Evolutionary conservation across 225 moss, liverwort and hornwort genomes (phyloP).

Genomic region (Rhytidiadelphus loreus): DNA sequence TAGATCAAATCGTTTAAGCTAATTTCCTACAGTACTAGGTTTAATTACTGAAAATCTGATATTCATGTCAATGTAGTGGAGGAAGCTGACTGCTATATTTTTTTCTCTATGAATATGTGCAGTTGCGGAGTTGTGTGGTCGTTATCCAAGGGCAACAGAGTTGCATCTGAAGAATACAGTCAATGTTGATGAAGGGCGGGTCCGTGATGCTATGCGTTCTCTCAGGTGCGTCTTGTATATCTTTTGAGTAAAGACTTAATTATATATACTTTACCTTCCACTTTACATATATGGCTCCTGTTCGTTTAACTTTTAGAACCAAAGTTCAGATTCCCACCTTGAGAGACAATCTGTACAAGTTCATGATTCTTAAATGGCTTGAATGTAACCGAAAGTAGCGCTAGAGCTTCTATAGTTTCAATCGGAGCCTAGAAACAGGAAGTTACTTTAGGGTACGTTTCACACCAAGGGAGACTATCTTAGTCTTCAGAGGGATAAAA

Average conservation of each 20-base stretch:
- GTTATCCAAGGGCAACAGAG: slow-evolving; percentile 91
- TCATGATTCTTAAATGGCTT: background rate
- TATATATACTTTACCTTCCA: background rate
- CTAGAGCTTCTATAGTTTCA: background rate
- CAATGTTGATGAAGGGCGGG: slow-evolving; percentile 73
- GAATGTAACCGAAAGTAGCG: background rate
- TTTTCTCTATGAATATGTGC: background rate
- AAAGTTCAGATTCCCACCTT: background rate
- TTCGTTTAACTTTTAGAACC: background rate
- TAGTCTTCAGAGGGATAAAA: background rate
- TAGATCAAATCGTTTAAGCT: background rate
- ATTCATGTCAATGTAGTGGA: background rate
- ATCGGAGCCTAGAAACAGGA: background rate
- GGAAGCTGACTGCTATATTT: background rate
- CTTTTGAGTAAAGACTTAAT: background rate
- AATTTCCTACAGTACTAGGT: background rate
- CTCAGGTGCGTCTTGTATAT: slow-evolving; percentile 45
- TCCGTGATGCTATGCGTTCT: slow-evolving; percentile 72
- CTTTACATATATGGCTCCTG: background rate
- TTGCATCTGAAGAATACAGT: slow-evolving; percentile 71
- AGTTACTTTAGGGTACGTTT: background rate
- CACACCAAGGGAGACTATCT: background rate
- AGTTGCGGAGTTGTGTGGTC: slow-evolving; percentile 81
- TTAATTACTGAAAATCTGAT: background rate
- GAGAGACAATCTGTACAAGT: background rate